Conservation (phyloP, 2,329 filamentous ascomycete genomes). For the Bipolaris gigantea region DNA sequence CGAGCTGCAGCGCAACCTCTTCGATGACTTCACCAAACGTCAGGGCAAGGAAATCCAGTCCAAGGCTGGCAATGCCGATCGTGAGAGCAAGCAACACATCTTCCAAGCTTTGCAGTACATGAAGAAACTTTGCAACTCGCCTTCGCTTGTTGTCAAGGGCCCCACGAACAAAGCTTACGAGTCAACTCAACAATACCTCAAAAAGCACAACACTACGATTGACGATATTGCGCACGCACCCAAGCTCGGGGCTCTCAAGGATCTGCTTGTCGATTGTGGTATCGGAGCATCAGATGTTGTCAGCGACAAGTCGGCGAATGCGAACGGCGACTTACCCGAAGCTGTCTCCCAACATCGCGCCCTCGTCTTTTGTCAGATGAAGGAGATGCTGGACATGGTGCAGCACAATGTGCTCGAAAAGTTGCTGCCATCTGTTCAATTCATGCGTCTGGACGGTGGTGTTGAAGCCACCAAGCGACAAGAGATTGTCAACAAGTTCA, state of each 20-base stretch:
- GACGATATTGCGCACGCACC: conserved; percentile 87
- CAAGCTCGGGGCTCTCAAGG: conserved; percentile 85
- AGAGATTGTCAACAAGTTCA: conserved; percentile 98
- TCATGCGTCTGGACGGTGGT: conserved; percentile 87
- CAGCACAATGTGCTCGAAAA: conserved; percentile 89
- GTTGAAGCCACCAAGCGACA: conserved; percentile 93
- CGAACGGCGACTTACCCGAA: conserved; percentile 62
- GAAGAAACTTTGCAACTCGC: conserved; percentile 98
- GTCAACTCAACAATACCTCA: conserved; percentile 78
- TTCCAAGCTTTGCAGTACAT: conserved; percentile 99
- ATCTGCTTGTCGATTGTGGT: conserved; percentile 96
- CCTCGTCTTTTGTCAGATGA: conserved; percentile 98
- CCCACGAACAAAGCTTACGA: conserved; percentile 89
- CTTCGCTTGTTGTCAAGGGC: conserved; percentile 86
- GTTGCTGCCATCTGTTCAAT: conserved; percentile 90
- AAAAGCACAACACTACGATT: conserved; percentile 76
- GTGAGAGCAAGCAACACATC: conserved; percentile 95
- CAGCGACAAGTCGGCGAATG: conserved; percentile 50
- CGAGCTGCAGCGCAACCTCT: conserved; percentile 90
- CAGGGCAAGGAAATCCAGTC: conserved; percentile 86
- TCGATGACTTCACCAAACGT: conserved; percentile 94
- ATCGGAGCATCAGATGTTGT: conserved; percentile 67
- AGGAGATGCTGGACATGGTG: conserved; percentile 99
- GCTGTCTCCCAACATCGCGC: conserved; percentile 96
- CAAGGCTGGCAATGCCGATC: conserved; percentile 77